Evolutionary conservation across 208 protist genomes (phyloP).

Genomic region (Leishmania martiniquensis): DNA sequence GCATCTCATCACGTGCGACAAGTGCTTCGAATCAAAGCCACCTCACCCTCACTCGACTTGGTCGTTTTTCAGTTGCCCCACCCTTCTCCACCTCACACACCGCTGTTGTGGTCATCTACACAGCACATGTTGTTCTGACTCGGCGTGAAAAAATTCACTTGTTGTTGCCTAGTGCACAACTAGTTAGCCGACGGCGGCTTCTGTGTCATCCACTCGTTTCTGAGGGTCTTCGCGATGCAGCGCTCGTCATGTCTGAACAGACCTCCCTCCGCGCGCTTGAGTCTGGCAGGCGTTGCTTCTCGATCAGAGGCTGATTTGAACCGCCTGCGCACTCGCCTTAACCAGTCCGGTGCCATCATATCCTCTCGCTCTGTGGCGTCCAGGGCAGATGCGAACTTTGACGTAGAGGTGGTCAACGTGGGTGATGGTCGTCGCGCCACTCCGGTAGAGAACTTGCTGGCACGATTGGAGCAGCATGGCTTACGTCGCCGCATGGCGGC

Average conservation of each 20-base stretch:
- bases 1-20: neutral
- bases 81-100: no score
- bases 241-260: constrained; percentile 4
- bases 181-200: neutral
- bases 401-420: constrained; percentile 64
- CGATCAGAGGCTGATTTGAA: constrained; percentile 18
- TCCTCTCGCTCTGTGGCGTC: constrained; percentile 62
- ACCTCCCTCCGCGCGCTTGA: constrained; percentile 11
- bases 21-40: neutral
- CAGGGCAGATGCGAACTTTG: constrained; percentile 21
- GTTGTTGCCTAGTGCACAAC: neutral
- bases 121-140: no score
- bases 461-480: constrained; percentile 85
- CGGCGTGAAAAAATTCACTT: neutral
- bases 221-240: constrained; percentile 1
- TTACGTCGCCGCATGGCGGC: constrained; percentile 58
- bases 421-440: constrained; percentile 59
- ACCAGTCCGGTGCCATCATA: constrained; percentile 49
- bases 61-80: neutral
- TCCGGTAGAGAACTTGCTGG: constrained; percentile 66
- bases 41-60: neutral
- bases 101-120: no score
- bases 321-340: constrained; percentile 43
- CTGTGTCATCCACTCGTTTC: neutral
- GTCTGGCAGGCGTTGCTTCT: neutral